Percentiles rank a stretch among this genome's conserved stretches.
Evolutionary conservation across 1,284 basidiomycete genomes (phyloP).

Genomic region (Cystobasidium sp.): DNA sequence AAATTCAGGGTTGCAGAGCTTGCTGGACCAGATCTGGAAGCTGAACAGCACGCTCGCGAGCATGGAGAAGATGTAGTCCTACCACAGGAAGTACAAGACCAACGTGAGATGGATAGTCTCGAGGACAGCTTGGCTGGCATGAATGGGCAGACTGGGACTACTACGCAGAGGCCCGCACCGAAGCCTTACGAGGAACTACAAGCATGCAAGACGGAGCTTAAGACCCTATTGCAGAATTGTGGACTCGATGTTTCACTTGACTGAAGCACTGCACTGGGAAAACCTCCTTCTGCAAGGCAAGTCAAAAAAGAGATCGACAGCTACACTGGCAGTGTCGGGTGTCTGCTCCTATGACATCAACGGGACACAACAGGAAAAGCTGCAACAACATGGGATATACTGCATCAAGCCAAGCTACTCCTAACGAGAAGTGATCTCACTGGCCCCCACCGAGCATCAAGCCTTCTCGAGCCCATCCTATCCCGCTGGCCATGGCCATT

Average conservation of each 20-base stretch:
- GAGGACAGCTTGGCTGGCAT: constrained; percentile 46
- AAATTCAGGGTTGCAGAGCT: constrained; percentile 69
- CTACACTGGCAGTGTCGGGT: too few relatives aligned
- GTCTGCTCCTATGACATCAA: too few relatives aligned
- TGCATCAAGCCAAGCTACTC: neutral
- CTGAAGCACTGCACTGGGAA: neutral
- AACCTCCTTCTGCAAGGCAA: too few relatives aligned
- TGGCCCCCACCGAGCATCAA: constrained; percentile 19
- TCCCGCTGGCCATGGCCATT: constrained; percentile 39
- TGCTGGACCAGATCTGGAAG: constrained; percentile 70
- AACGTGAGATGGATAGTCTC: constrained; percentile 51
- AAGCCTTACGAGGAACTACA: constrained; percentile 39
- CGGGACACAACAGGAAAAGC: too few relatives aligned
- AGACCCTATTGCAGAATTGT: constrained; percentile 37
- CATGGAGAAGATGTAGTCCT: constrained; percentile 57
- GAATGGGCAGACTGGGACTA: neutral
- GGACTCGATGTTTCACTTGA: constrained; percentile 39
- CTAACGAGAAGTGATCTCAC: neutral
- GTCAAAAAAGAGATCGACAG: too few relatives aligned
- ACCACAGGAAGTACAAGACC: constrained; percentile 49
- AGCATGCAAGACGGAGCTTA: constrained; percentile 40
- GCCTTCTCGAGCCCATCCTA: constrained; percentile 24
- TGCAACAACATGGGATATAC: neutral
- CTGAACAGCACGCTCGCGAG: constrained; percentile 68
- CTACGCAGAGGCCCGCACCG: neutral